These are phyloP conservation scores for Clohesyomyces aquaticus DNA, from an alignment of 495 filamentous ascomycete species.

Conservation along the genomic window DNA sequence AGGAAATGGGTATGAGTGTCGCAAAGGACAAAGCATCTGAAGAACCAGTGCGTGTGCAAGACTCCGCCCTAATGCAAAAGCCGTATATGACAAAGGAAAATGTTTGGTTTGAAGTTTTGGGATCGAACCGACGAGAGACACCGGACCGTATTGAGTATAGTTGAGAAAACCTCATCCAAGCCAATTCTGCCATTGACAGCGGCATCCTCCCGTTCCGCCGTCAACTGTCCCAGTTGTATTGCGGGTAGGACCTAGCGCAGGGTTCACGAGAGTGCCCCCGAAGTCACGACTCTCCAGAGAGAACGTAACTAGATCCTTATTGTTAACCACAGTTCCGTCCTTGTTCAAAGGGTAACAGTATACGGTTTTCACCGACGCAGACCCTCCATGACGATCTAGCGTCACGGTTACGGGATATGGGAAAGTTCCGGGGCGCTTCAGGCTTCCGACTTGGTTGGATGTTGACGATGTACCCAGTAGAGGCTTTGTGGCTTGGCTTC, in stretches of 20 bases:
- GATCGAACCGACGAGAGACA: too few species aligned
- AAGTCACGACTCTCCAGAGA: conserved; percentile 62
- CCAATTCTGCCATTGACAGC: conserved; percentile 75
- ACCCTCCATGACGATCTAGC: conserved; percentile 78
- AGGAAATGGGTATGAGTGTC: conserved; percentile 1
- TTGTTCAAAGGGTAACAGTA: conserved; percentile 71
- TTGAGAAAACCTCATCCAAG: too few species aligned
- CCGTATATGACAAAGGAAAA: neutral
- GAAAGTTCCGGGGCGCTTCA: conserved; percentile 71
- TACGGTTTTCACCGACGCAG: conserved; percentile 62
- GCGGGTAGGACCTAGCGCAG: conserved; percentile 54
- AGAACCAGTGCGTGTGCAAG: conserved; percentile 22
- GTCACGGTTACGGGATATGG: conserved; percentile 85
- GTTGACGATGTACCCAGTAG: conserved; percentile 19
- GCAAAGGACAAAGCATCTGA: neutral
- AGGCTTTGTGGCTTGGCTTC: conserved; percentile 23
- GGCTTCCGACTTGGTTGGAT: conserved; percentile 55
- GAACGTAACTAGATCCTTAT: conserved; percentile 52
- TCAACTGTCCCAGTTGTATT: conserved; percentile 61
- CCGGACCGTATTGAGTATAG: too few species aligned
- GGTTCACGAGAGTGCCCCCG: conserved; percentile 65
- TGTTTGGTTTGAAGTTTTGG: neutral
- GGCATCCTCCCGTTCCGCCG: conserved; percentile 74
- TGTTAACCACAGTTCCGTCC: conserved; percentile 55
- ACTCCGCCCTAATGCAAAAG: conserved; percentile 21